A percentile compares a stretch with the other conserved stretches of the same genome.
Evolutionary conservation across 1,284 basidiomycete species (phyloP).

Genomic region (Cutaneotrichosporon sp.): DNA sequence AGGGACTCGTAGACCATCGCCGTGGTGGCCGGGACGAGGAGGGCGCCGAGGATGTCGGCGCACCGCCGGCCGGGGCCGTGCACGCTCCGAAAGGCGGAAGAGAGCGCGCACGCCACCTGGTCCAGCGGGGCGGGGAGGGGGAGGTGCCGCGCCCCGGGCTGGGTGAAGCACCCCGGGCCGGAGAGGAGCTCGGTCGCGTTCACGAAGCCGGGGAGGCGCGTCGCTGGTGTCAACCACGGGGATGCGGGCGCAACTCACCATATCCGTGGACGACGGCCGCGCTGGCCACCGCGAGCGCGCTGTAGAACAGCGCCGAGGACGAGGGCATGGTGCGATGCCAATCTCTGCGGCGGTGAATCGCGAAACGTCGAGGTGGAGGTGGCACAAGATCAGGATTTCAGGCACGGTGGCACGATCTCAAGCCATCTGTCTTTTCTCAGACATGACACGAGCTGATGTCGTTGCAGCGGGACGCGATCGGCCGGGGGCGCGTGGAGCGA

Average conservation of each 20-base stretch:
- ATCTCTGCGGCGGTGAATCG: too few species aligned
- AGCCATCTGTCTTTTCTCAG: not conserved
- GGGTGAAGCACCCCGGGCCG: not conserved
- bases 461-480: too few species aligned
- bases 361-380: too few species aligned
- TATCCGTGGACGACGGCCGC: conserved; percentile 1
- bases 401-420: not conserved
- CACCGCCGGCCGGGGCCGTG: not conserved
- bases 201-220: not conserved
- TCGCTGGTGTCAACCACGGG: not conserved
- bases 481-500: too few species aligned
- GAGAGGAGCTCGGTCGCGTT: not conserved
- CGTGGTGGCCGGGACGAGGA: not conserved
- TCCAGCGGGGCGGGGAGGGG: not conserved
- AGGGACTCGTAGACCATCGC: conserved; percentile 4
- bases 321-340: conserved; percentile 4
- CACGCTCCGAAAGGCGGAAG: not conserved
- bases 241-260: not conserved
- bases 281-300: not conserved
- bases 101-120: not conserved
- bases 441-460: not conserved
- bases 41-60: not conserved
- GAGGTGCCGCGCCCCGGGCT: not conserved
- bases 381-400: not conserved
- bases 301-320: conserved; percentile 3